Percentiles rank a stretch among this genome's conserved stretches.
These are phyloP conservation scores for Starmera dryadoides DNA, from an alignment of 805 yeast species.

Conservation along the genomic window DNA sequence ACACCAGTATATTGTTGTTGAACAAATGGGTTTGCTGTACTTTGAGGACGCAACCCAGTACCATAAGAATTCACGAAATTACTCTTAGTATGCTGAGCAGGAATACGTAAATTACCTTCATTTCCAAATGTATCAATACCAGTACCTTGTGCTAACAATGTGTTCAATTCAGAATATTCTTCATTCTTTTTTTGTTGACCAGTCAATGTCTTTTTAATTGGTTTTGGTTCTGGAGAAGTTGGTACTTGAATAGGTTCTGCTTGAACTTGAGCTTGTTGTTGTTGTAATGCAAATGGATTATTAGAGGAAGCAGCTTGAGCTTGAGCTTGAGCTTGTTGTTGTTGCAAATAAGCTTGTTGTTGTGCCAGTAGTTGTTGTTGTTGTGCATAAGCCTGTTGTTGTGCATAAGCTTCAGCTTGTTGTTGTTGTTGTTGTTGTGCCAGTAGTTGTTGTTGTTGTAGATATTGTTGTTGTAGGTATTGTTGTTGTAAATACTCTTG, in stretches of 20 bases:
- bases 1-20: conserved; percentile 70
- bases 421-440: conserved; percentile 29
- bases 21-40: conserved; percentile 32
- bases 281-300: not conserved
- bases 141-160: conserved; percentile 75
- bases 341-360: conserved; percentile 34
- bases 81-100: conserved; percentile 85
- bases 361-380: conserved; percentile 30
- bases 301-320: conserved; percentile 5
- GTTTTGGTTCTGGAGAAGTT: conserved; percentile 20
- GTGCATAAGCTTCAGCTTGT: conserved; percentile 21
- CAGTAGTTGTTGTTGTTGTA: conserved; percentile 21
- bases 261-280: conserved; percentile 22
- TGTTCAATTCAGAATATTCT: conserved; percentile 65
- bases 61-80: conserved; percentile 85
- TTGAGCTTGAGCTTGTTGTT: conserved; percentile 11
- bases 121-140: conserved; percentile 94
- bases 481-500: conserved; percentile 10
- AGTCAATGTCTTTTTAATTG: conserved; percentile 38
- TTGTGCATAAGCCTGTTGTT: conserved; percentile 24
- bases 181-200: conserved; percentile 51
- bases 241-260: conserved; percentile 15
- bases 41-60: conserved; percentile 48
- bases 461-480: conserved; percentile 13
- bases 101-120: conserved; percentile 75